These are phyloP conservation scores for Glaciozyma martinii DNA, from an alignment of 768 basidiomycete species.

Conservation along the genomic window DNA sequence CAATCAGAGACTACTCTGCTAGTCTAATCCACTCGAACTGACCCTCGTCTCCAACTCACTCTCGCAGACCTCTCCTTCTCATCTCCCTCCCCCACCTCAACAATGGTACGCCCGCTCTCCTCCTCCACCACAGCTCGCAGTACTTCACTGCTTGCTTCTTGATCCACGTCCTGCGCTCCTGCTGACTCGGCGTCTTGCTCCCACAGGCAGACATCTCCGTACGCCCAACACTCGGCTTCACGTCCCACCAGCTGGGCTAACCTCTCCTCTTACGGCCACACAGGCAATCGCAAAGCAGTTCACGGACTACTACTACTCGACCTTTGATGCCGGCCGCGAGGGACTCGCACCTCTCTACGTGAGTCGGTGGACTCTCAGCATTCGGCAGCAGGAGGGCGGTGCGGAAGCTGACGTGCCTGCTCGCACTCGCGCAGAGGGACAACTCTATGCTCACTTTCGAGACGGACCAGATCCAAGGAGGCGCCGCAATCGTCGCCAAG, in stretches of 20 bases:
- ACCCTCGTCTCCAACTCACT: not conserved
- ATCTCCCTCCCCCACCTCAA: not conserved
- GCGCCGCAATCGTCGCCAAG: constrained; percentile 56
- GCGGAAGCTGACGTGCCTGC: too few relatives aligned
- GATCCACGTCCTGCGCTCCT: not conserved
- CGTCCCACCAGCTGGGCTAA: not conserved
- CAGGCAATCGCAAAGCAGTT: constrained; percentile 41
- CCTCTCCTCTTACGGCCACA: not conserved
- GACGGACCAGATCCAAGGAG: constrained; percentile 52
- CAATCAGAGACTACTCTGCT: too few relatives aligned
- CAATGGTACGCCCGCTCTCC: not conserved
- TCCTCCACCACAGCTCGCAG: not conserved
- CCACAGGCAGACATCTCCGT: constrained; percentile 56
- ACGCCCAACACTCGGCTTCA: constrained; percentile 56
- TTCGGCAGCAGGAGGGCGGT: too few relatives aligned
- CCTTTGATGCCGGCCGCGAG: constrained; percentile 60
- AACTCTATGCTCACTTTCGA: constrained; percentile 83
- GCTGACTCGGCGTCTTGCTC: not conserved
- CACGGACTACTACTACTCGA: constrained; percentile 68
- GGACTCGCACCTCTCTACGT: constrained; percentile 66
- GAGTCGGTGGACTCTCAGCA: too few relatives aligned
- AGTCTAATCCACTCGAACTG: not conserved
- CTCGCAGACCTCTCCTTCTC: not conserved
- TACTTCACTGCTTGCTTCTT: not conserved
- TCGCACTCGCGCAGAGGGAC: constrained; percentile 67